These are phyloP conservation scores for Laetiporus sulphureus DNA, from an alignment of 1,284 basidiomycete genomes.

Conservation along the genomic window DNA sequence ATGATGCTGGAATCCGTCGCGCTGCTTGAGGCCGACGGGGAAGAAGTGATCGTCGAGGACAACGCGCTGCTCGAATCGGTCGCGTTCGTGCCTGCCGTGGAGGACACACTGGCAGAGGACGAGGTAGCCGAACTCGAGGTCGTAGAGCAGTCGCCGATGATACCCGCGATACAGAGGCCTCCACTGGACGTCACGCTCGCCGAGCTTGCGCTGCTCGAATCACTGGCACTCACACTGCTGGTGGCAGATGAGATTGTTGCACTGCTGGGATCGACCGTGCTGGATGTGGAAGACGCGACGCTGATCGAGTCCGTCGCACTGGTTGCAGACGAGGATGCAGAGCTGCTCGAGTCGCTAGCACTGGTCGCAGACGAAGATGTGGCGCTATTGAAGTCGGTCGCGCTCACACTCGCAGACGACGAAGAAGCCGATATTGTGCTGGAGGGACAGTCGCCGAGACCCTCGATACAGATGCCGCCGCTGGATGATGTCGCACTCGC, in stretches of 20 bases:
- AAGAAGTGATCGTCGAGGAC: not conserved
- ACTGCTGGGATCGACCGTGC: too few species aligned
- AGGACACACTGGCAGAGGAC: slow-evolving; percentile 2
- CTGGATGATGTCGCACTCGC: too few species aligned
- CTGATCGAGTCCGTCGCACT: not conserved
- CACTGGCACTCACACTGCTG: too few species aligned
- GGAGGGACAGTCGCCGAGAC: too few species aligned
- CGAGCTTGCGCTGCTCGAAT: too few species aligned
- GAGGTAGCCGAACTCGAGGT: not conserved
- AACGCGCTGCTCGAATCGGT: not conserved
- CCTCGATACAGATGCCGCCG: too few species aligned
- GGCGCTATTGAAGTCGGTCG: not conserved
- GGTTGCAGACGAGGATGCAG: not conserved
- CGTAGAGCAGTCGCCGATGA: not conserved
- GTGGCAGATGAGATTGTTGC: not conserved
- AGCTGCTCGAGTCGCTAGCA: not conserved
- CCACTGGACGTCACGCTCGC: too few species aligned
- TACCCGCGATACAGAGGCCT: not conserved
- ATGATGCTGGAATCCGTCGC: not conserved
- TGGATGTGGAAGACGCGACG: not conserved
- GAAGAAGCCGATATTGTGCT: too few species aligned
- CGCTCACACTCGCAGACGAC: not conserved
- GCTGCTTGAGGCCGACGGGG: not conserved
- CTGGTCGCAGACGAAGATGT: not conserved
- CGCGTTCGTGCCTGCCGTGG: too few species aligned